Conservation (phyloP, 2,329 filamentous ascomycete species). For the Fusarium globosum region DNA sequence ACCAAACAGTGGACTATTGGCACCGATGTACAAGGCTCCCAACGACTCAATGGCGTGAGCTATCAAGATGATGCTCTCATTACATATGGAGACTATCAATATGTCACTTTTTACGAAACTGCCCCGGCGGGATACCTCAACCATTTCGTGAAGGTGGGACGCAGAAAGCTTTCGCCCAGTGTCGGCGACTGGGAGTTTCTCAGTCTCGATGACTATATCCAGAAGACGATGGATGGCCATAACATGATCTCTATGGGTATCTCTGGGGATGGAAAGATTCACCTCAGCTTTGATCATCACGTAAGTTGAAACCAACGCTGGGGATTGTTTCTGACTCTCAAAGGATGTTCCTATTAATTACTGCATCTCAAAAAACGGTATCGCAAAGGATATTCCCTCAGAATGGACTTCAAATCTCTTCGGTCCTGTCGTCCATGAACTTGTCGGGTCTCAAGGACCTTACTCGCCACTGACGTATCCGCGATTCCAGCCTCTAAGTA, state of each 20-base stretch:
- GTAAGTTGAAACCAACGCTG: neutral
- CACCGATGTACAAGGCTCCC: slow-evolving; percentile 27
- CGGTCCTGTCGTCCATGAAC: slow-evolving; percentile 18
- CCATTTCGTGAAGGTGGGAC: slow-evolving; percentile 25
- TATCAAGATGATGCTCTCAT: slow-evolving; percentile 35
- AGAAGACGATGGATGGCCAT: slow-evolving; percentile 34
- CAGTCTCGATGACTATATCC: slow-evolving; percentile 18
- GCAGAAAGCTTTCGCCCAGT: slow-evolving; percentile 1
- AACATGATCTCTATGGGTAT: slow-evolving; percentile 39
- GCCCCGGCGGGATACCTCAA: slow-evolving; percentile 18
- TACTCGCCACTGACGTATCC: slow-evolving; percentile 29
- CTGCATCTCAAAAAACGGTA: slow-evolving; percentile 2
- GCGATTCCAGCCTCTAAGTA: slow-evolving; percentile 17
- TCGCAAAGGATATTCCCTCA: slow-evolving; percentile 10
- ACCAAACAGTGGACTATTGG: slow-evolving; percentile 24
- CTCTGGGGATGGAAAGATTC: slow-evolving; percentile 32
- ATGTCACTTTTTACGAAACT: slow-evolving; percentile 34
- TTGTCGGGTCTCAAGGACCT: slow-evolving; percentile 16
- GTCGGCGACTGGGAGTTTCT: slow-evolving; percentile 26
- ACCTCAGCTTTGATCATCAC: slow-evolving; percentile 35
- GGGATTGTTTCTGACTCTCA: neutral
- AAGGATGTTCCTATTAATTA: slow-evolving; percentile 37
- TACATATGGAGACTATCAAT: slow-evolving; percentile 29
- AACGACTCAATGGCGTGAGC: slow-evolving; percentile 34
- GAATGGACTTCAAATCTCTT: slow-evolving; percentile 22